A percentile compares a stretch with the other conserved stretches of the same genome.
Evolutionary conservation across 441 rosid genomes (phyloP).

Genomic region (Syzygium syzygioides): DNA sequence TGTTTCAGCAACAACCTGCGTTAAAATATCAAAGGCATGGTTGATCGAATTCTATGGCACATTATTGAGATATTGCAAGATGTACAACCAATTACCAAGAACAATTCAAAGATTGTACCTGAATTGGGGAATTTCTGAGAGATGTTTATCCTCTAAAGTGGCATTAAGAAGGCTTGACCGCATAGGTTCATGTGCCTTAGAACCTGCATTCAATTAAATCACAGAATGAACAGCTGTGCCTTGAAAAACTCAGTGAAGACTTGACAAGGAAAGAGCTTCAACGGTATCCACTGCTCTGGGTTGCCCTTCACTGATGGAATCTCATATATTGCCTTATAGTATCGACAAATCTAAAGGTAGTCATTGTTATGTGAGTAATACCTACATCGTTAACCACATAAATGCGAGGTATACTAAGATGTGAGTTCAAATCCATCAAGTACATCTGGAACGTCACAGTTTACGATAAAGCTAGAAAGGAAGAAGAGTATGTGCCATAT

Average conservation of each 20-base stretch:
- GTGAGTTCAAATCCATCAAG: neutral
- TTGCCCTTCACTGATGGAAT: conserved; percentile 75
- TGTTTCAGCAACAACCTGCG: too few relatives aligned
- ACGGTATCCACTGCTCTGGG: conserved; percentile 71
- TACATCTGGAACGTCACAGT: too few relatives aligned
- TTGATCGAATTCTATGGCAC: too few relatives aligned
- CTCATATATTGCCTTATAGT: too few relatives aligned
- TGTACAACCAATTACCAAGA: too few relatives aligned
- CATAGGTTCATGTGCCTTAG: conserved; percentile 89
- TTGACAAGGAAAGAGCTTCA: conserved; percentile 18
- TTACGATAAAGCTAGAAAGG: neutral
- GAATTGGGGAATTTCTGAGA: conserved; percentile 73
- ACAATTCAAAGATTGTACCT: conserved; percentile 31
- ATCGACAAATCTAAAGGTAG: too few relatives aligned
- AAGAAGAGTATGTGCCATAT: too few relatives aligned
- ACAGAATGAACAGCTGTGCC: conserved; percentile 3
- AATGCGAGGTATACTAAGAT: too few relatives aligned
- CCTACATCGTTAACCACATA: too few relatives aligned
- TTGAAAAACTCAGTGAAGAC: neutral
- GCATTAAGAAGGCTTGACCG: conserved; percentile 89
- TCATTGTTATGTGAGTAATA: too few relatives aligned
- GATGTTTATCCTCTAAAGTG: conserved; percentile 73
- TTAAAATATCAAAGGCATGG: too few relatives aligned
- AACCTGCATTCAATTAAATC: conserved; percentile 30
- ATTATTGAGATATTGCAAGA: too few relatives aligned